Conservation (phyloP, 306 rosid genomes). For the Quillaja saponaria region DNA sequence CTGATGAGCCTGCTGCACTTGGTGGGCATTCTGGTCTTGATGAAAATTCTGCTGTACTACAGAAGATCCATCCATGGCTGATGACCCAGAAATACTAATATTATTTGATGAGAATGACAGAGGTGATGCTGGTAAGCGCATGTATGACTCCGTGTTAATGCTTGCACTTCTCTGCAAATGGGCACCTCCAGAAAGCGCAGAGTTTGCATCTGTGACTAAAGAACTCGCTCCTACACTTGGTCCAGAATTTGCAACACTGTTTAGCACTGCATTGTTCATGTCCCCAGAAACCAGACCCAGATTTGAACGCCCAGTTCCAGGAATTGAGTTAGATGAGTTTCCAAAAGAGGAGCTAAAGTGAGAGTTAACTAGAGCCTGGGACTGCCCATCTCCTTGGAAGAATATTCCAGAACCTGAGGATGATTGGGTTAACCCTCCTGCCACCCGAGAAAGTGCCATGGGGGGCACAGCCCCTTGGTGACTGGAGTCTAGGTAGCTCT, state of each 20-base stretch:
- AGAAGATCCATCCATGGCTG: slow-evolving; percentile 86
- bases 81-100: slow-evolving; percentile 84
- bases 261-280: slow-evolving; percentile 74
- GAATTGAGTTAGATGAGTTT: slow-evolving; percentile 72
- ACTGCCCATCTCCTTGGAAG: slow-evolving; percentile 94
- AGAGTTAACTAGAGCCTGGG: slow-evolving; percentile 74
- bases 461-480: slow-evolving; percentile 71
- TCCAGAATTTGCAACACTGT: slow-evolving; percentile 84
- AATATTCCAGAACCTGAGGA: slow-evolving; percentile 93
- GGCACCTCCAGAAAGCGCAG: slow-evolving; percentile 90
- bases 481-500: slow-evolving; percentile 73
- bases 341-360: slow-evolving; percentile 83
- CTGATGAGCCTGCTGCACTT: slow-evolving; percentile 67
- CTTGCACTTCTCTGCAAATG: slow-evolving; percentile 98
- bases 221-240: slow-evolving; percentile 98
- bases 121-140: slow-evolving; percentile 92
- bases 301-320: slow-evolving; percentile 77
- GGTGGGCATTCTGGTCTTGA: slow-evolving; percentile 79
- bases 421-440: slow-evolving; percentile 92
- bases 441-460: slow-evolving; percentile 91
- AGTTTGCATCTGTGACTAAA: slow-evolving; percentile 97
- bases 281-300: slow-evolving; percentile 87
- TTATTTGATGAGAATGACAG: slow-evolving; percentile 95
- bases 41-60: slow-evolving; percentile 84
- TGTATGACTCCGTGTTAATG: slow-evolving; percentile 75